Evolutionary conservation across 768 basidiomycete genomes (phyloP).

Genomic region (Auricularia auricula-judae): DNA sequence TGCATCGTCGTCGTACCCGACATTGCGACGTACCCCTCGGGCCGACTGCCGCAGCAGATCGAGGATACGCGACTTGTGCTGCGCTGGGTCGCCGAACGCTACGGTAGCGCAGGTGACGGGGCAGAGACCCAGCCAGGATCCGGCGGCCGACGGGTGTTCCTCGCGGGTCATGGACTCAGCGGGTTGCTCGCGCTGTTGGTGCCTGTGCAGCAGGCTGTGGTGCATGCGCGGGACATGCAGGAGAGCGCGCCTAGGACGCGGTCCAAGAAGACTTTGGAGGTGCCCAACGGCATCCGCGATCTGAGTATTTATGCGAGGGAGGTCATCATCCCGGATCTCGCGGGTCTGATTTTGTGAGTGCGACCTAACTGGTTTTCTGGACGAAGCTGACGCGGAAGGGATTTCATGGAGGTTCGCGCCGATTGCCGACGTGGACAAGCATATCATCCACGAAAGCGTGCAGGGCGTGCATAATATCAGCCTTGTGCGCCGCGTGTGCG

Average conservation of each 20-base stretch:
- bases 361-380: background rate
- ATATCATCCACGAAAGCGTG: slow-evolving; percentile 8
- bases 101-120: slow-evolving; percentile 3
- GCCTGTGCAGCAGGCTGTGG: slow-evolving; percentile 10
- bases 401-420: slow-evolving; percentile 5
- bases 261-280: background rate
- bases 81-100: slow-evolving; percentile 1
- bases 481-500: slow-evolving; percentile 8
- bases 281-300: slow-evolving; percentile 11
- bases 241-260: background rate
- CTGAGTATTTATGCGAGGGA: slow-evolving; percentile 10
- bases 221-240: slow-evolving; percentile 7
- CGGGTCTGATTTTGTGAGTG: slow-evolving; percentile 13
- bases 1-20: slow-evolving; percentile 7
- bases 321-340: slow-evolving; percentile 7
- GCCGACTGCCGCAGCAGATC: slow-evolving; percentile 4
- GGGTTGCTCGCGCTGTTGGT: slow-evolving; percentile 10
- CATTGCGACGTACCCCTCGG: slow-evolving; percentile 5
- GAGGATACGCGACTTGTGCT: slow-evolving; percentile 4
- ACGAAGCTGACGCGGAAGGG: background rate
- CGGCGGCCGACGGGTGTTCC: slow-evolving; percentile 1
- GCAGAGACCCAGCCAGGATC: slow-evolving; percentile 6
- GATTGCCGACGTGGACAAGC: slow-evolving; percentile 12
- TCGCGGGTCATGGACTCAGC: slow-evolving; percentile 12
- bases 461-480: slow-evolving; percentile 11